These are phyloP conservation scores for Quercus ilex DNA, from an alignment of 306 rosid genomes.

Conservation along the genomic window DNA sequence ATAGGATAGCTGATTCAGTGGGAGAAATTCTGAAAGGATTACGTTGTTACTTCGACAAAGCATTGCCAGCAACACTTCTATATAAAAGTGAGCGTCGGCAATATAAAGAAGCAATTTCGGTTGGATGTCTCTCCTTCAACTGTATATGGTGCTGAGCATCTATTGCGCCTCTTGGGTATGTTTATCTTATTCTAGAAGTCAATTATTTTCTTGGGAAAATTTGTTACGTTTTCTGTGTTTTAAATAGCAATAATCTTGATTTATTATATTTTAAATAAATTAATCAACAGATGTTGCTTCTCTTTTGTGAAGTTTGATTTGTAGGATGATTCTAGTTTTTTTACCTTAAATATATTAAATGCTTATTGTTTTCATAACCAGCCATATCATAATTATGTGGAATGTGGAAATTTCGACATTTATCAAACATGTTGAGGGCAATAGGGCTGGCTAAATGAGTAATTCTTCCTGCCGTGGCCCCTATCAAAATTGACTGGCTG, in stretches of 20 bases:
- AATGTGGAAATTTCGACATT: neutral
- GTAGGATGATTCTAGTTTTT: no score
- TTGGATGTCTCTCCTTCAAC: constrained; percentile 54
- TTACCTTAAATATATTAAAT: neutral
- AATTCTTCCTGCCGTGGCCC: neutral
- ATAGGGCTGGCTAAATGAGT: neutral
- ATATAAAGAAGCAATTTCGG: constrained; percentile 50
- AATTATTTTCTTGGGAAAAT: neutral
- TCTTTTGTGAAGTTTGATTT: no score
- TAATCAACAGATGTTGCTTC: no score
- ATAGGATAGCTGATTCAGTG: constrained; percentile 54
- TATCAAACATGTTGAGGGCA: neutral
- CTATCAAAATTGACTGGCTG: neutral
- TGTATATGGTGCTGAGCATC: constrained; percentile 91
- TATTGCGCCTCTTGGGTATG: constrained; percentile 85
- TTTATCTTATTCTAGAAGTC: neutral
- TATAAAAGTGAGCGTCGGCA: constrained; percentile 77
- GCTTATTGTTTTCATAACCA: neutral
- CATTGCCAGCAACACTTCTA: constrained; percentile 68
- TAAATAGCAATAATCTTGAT: neutral
- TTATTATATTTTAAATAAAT: neutral
- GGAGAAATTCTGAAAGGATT: constrained; percentile 71
- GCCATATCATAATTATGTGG: neutral
- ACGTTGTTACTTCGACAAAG: constrained; percentile 77
- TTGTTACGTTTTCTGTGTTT: neutral